Percentiles rank a stretch among this genome's conserved stretches.
phyloP scores from a whole-genome alignment of 495 filamentous ascomycete genomes.

The Hypoxylon cercidicola region DNA sequence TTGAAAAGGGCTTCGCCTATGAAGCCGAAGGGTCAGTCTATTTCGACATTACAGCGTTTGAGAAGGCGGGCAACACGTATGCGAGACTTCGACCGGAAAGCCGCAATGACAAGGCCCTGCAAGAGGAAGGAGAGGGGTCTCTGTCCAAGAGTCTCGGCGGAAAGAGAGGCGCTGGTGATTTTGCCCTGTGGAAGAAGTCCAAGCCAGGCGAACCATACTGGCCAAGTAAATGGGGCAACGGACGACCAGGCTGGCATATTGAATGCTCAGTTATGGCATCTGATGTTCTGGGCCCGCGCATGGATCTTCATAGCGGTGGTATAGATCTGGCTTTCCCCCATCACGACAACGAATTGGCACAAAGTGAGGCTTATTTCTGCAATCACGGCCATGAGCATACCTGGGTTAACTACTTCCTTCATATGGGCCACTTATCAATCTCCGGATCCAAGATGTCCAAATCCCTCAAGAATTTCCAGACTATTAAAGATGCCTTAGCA shows the following conservation, averaged over 20 bases:
- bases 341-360: conserved; percentile 95
- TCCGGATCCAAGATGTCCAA: conserved; percentile 95
- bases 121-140: conserved; percentile 91
- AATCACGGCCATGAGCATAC: conserved; percentile 67
- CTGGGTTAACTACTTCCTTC: conserved; percentile 96
- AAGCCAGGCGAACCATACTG: conserved; percentile 94
- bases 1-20: conserved; percentile 89
- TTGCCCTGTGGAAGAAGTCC: conserved; percentile 93
- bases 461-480: conserved; percentile 96
- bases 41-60: conserved; percentile 91
- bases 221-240: conserved; percentile 85
- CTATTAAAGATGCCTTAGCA: conserved; percentile 83
- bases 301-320: conserved; percentile 95
- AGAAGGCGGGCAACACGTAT: conserved; percentile 83
- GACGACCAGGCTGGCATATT: conserved; percentile 96
- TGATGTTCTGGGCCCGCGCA: conserved; percentile 78
- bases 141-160: conserved; percentile 72
- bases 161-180: conserved; percentile 81
- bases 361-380: conserved; percentile 88
- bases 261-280: conserved; percentile 98
- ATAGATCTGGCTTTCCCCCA: conserved; percentile 95
- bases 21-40: conserved; percentile 89
- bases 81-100: conserved; percentile 89
- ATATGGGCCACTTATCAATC: conserved; percentile 95
- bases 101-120: conserved; percentile 79